phyloP scores from a whole-genome alignment of 768 basidiomycete species.

The Floccularia luteovirens region DNA sequence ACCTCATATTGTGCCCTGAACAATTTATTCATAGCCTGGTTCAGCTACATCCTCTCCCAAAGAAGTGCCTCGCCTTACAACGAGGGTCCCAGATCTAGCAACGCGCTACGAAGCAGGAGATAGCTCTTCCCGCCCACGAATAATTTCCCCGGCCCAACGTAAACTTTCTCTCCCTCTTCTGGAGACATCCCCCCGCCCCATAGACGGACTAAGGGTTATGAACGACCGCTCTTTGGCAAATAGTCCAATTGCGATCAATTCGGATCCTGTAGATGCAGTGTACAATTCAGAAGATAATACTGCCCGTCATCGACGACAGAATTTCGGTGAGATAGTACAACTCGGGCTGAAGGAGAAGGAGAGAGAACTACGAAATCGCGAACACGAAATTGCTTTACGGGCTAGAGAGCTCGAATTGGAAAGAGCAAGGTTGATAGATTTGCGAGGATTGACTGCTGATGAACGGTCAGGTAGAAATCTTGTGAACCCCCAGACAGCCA shows the following conservation, averaged over 20 bases:
- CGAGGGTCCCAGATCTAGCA: constrained; percentile 59
- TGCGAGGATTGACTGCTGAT: constrained; percentile 19
- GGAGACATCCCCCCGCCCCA: constrained; percentile 10
- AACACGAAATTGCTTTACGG: constrained; percentile 46
- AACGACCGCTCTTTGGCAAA: no score
- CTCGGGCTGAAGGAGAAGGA: constrained; percentile 51
- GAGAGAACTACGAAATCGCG: constrained; percentile 39
- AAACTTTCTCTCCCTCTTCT: constrained; percentile 20
- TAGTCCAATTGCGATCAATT: no score
- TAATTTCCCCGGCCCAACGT: constrained; percentile 20
- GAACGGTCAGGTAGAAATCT: constrained; percentile 11
- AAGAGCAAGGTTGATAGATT: constrained; percentile 30
- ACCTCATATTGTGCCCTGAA: not conserved
- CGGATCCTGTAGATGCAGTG: constrained; percentile 1
- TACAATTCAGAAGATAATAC: constrained; percentile 9
- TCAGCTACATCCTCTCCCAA: constrained; percentile 46
- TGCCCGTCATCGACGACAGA: constrained; percentile 21
- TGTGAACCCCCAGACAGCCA: no score
- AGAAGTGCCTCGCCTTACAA: constrained; percentile 55
- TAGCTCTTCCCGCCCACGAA: constrained; percentile 1
- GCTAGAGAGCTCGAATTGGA: constrained; percentile 54
- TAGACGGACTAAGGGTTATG: no score
- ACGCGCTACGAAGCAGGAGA: constrained; percentile 45
- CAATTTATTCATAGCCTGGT: constrained; percentile 28
- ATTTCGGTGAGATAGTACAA: constrained; percentile 42